Base-by-base conservation (phyloP, 768 basidiomycete genomes). In the Peribolospora kevripleyi region DNA sequence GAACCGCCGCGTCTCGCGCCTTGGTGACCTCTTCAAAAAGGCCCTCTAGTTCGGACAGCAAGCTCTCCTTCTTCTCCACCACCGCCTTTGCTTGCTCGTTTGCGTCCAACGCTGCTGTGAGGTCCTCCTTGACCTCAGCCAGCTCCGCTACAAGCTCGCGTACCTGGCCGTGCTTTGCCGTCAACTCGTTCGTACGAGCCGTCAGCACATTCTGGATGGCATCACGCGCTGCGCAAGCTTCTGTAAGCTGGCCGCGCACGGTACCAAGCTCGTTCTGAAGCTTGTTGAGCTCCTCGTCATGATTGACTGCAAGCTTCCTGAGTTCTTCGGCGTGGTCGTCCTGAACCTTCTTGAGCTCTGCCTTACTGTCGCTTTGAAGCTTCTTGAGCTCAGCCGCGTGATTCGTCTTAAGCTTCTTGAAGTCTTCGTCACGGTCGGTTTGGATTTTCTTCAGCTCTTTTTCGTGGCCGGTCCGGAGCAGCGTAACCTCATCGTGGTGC, bases 111-210 rank as follows among this genome's bases (percentile, higher is more conserved):
- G 25, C 25, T 25, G 25, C 25, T 25, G 25, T 25, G 25, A 25
- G 25, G 25, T 81, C 78, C 63, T 76, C 77, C 66, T 82, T 82
- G 65, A 85, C 80, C 55, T 70, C 75, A 68, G 84, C 82, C 4
- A 82, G 76, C 45, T 82, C 82, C 63, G 79, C 81, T 50, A 75
- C 71, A 3, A 81, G 77, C 8, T 73, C 73, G 46, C 77, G 69
- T 56, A 80, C 64, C 4, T 79, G 80, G 61, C 80, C 78, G 6
- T 78, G 80, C 9, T 42, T 25, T 11, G 42, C 37, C 3, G 51
- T 40, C 38, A 39, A 11, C 13, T 13, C 8, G 7, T 7, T 7
- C 51, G 37, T 25, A 8, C 37, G 11, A 10, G 37, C 7, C 37
- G 39, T 52, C 25, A 40, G 42, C 13, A 78, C 70, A 62, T 80